Conservation (phyloP, 2,329 filamentous ascomycete genomes). For the Colletotrichum tamarilloi region DNA sequence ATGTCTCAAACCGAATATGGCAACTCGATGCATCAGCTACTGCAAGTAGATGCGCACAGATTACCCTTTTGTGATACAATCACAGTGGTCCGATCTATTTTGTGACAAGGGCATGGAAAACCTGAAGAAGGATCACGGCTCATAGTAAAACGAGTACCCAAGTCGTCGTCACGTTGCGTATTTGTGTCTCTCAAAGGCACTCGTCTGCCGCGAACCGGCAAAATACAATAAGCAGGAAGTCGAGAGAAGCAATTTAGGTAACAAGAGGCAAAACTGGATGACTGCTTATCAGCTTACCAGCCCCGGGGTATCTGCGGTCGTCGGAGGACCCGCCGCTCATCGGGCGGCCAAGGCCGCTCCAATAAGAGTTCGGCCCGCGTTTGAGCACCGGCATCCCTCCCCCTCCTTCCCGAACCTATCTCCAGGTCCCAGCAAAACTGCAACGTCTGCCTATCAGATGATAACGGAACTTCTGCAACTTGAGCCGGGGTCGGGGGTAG, state of each 20-base stretch:
- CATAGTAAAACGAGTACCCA: not conserved
- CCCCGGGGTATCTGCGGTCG: not conserved
- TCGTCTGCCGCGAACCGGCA: not conserved
- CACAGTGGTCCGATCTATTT: not conserved
- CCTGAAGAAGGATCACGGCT: not conserved
- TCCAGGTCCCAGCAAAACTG: constrained; percentile 2
- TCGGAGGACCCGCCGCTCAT: constrained; percentile 10
- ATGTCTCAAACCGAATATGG: not conserved
- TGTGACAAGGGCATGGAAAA: not conserved
- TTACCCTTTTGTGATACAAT: not conserved
- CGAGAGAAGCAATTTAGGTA: not conserved
- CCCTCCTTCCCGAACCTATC: constrained; percentile 4
- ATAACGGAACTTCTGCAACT: not conserved
- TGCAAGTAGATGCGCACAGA: not conserved
- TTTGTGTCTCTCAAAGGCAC: not conserved
- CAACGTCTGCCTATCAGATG: not conserved
- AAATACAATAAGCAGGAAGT: not conserved
- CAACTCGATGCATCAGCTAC: not conserved
- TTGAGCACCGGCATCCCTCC: not conserved
- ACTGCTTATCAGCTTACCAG: not conserved
- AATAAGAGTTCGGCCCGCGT: constrained; percentile 16
- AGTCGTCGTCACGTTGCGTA: not conserved
- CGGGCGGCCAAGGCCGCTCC: constrained; percentile 18
- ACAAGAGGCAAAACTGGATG: not conserved
- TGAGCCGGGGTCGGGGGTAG: not conserved